A percentile compares a stretch with the other conserved stretches of the same genome.
phyloP scores from a whole-genome alignment of 768 basidiomycete species.

The Lentinula guzmanii region DNA sequence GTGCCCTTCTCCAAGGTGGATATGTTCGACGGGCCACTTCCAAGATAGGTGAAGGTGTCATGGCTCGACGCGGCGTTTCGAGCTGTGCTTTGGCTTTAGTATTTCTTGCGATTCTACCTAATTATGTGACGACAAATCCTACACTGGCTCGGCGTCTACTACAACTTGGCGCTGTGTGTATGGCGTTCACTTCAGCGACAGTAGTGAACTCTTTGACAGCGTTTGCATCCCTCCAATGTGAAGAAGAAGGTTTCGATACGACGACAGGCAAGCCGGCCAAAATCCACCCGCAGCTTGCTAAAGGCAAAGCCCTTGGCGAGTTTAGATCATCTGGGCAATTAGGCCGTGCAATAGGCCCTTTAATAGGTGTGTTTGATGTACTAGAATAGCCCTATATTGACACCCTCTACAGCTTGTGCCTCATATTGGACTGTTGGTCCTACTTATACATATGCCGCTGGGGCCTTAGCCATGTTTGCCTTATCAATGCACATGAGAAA shows the following conservation, averaged over 20 bases:
- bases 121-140: constrained; percentile 34
- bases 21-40: constrained; percentile 83
- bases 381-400: neutral
- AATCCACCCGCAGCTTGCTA: constrained; percentile 65
- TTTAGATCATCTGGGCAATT: constrained; percentile 95
- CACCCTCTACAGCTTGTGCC: constrained; percentile 56
- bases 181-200: constrained; percentile 93
- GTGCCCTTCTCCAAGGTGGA: constrained; percentile 87
- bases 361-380: constrained; percentile 56
- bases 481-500: constrained; percentile 54
- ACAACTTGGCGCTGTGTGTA: constrained; percentile 68
- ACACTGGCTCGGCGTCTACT: constrained; percentile 46
- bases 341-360: constrained; percentile 86
- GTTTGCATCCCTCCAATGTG: constrained; percentile 85
- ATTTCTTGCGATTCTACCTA: constrained; percentile 69
- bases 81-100: constrained; percentile 68
- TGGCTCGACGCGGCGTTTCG: constrained; percentile 77
- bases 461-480: constrained; percentile 59
- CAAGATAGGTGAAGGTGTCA: constrained; percentile 70
- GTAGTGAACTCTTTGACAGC: constrained; percentile 93
- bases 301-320: constrained; percentile 77
- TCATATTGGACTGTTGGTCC: constrained; percentile 89
- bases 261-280: constrained; percentile 49
- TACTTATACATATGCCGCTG: constrained; percentile 61
- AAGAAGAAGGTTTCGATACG: constrained; percentile 55